These are phyloP conservation scores for Salix purpurea DNA, from an alignment of 345 rosid species.

Conservation along the genomic window DNA sequence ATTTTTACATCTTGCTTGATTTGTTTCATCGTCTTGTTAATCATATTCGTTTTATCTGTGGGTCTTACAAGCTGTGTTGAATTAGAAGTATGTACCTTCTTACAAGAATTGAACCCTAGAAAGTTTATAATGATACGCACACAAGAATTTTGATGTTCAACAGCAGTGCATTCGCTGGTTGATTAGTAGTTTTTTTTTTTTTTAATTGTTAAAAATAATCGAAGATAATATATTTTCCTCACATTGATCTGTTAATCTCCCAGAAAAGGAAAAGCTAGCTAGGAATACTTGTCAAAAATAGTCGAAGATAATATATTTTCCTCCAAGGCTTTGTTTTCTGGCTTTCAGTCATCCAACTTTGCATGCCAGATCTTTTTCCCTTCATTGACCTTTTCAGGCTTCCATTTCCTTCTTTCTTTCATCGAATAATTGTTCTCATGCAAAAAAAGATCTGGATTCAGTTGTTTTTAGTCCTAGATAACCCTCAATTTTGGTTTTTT, in stretches of 20 bases:
- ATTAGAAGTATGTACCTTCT: neutral
- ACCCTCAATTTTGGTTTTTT: neutral
- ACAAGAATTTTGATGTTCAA: neutral
- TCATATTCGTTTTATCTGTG: too few relatives aligned
- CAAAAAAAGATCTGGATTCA: neutral
- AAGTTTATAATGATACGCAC: neutral
- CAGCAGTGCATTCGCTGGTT: too few relatives aligned
- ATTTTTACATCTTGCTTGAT: too few relatives aligned
- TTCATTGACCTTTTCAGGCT: neutral
- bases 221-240: neutral
- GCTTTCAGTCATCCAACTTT: neutral
- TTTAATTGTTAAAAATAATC: too few relatives aligned
- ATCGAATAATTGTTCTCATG: neutral
- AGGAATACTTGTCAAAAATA: too few relatives aligned
- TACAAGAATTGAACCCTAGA: too few relatives aligned
- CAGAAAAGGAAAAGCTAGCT: neutral
- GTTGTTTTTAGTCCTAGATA: neutral
- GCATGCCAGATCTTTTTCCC: slow-evolving; percentile 2
- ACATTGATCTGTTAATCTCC: neutral
- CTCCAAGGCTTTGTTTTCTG: neutral
- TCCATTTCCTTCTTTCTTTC: neutral
- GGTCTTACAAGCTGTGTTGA: neutral
- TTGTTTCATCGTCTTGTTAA: too few relatives aligned
- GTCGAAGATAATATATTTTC: too few relatives aligned
- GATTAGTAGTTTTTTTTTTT: too few relatives aligned